Percentiles rank a stretch among this genome's conserved stretches.
Conservation (phyloP, 73 alveolate genomes). For the Tetrahymena thermophila region DNA sequence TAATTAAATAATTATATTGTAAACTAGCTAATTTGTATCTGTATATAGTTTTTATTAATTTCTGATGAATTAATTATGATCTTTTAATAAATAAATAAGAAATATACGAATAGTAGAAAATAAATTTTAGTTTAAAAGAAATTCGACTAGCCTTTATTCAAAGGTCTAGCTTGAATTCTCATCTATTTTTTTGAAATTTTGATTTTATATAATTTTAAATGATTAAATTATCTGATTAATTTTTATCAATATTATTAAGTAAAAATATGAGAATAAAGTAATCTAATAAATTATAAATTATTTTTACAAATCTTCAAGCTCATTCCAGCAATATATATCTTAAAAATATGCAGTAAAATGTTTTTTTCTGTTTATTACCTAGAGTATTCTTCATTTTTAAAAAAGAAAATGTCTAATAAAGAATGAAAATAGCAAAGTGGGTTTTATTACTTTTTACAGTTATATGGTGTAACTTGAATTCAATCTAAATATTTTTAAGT, state of each 20-base stretch:
- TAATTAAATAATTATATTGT: too few species aligned
- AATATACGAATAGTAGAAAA: background rate
- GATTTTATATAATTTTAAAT: too few species aligned
- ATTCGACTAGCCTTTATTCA: background rate
- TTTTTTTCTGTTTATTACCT: background rate
- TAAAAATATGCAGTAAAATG: too few species aligned
- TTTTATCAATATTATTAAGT: too few species aligned
- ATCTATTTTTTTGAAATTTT: too few species aligned
- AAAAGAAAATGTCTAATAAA: too few species aligned
- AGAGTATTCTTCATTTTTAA: too few species aligned
- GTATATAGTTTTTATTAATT: background rate
- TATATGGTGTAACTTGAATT: background rate
- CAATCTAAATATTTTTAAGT: background rate
- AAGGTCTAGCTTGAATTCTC: background rate
- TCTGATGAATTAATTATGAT: background rate
- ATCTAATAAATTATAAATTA: background rate
- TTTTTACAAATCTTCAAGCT: background rate
- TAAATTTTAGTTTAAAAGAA: too few species aligned
- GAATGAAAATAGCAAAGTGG: background rate
- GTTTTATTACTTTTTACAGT: background rate
- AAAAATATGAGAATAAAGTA: background rate
- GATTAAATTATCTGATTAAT: background rate
- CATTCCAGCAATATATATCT: background rate
- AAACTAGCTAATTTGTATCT: too few species aligned
- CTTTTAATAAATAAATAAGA: background rate